These are phyloP conservation scores for Mollisiaceae sp. DNA, from an alignment of 2,329 filamentous ascomycete species.

Conservation along the genomic window DNA sequence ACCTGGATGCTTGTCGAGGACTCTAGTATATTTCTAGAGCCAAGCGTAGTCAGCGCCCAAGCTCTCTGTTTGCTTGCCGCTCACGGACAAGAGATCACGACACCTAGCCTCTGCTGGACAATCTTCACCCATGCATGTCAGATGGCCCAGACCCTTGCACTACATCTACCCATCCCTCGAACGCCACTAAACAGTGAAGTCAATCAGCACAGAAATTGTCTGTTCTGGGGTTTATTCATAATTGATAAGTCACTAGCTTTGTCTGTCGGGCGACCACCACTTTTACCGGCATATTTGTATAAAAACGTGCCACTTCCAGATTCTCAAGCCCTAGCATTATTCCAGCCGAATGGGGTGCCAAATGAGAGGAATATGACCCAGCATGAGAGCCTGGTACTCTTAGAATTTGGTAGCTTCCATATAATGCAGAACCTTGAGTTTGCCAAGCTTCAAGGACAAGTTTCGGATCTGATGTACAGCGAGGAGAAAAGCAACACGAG, in stretches of 20 bases:
- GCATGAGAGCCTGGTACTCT: not conserved
- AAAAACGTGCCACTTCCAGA: conserved; percentile 21
- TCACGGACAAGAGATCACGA: conserved; percentile 26
- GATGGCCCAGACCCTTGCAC: conserved; percentile 25
- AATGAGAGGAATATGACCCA: too few relatives aligned
- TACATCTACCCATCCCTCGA: conserved; percentile 19
- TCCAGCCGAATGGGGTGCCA: not conserved
- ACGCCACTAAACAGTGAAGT: conserved; percentile 9
- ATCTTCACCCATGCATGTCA: conserved; percentile 27
- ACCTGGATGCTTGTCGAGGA: conserved; percentile 27
- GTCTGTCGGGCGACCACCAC: conserved; percentile 25
- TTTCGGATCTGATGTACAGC: conserved; percentile 21
- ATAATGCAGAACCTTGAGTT: conserved; percentile 18
- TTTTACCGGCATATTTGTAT: conserved; percentile 23
- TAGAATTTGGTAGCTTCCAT: conserved; percentile 19
- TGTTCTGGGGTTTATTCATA: conserved; percentile 29
- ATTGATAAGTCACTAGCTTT: conserved; percentile 27
- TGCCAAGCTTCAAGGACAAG: conserved; percentile 19
- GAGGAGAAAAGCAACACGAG: not conserved
- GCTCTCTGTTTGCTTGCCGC: conserved; percentile 22
- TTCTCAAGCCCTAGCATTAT: conserved; percentile 14
- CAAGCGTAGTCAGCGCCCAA: conserved; percentile 24
- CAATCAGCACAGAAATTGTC: conserved; percentile 18
- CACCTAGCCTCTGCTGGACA: conserved; percentile 28
- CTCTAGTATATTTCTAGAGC: conserved; percentile 26